Conservation (phyloP, 352 stramenopile genomes). For the Phytophthora crassamura region DNA sequence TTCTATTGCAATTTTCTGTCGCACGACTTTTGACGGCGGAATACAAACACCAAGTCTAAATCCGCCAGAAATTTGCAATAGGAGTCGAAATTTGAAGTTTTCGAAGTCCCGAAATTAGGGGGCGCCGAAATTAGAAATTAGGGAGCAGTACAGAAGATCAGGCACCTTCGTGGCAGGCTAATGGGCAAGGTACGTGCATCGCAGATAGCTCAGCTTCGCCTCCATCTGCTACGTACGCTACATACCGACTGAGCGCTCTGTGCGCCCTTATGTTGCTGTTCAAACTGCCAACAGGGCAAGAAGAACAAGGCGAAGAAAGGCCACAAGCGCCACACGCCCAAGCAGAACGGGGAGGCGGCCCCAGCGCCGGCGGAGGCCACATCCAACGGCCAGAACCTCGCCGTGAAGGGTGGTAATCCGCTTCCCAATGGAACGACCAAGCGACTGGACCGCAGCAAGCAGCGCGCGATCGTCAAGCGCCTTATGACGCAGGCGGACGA, state of each 20-base stretch:
- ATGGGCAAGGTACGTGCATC: conserved; percentile 36
- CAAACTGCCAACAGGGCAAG: conserved; percentile 28
- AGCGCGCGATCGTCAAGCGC: conserved; percentile 61
- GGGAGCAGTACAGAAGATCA: too few relatives aligned
- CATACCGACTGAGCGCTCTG: not conserved
- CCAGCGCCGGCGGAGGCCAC: not conserved
- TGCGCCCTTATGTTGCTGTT: not conserved
- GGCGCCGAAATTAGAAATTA: too few relatives aligned
- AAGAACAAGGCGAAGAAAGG: conserved; percentile 71
- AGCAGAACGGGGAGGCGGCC: conserved; percentile 44
- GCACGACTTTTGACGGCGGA: too few relatives aligned
- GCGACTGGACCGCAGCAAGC: conserved; percentile 45
- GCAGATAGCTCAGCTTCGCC: not conserved
- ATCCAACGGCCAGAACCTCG: not conserved
- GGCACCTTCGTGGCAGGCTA: too few relatives aligned
- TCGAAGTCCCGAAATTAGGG: too few relatives aligned
- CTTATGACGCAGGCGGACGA: conserved; percentile 69
- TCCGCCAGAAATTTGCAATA: too few relatives aligned
- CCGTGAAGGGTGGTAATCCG: conserved; percentile 12
- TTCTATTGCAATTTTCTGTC: too few relatives aligned
- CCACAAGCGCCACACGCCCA: conserved; percentile 44
- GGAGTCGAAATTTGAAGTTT: too few relatives aligned
- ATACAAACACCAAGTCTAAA: too few relatives aligned
- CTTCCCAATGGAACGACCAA: conserved; percentile 20
- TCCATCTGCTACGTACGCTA: not conserved